Base-by-base conservation (phyloP, 306 rosid species). In the Castanospermum australe region DNA sequence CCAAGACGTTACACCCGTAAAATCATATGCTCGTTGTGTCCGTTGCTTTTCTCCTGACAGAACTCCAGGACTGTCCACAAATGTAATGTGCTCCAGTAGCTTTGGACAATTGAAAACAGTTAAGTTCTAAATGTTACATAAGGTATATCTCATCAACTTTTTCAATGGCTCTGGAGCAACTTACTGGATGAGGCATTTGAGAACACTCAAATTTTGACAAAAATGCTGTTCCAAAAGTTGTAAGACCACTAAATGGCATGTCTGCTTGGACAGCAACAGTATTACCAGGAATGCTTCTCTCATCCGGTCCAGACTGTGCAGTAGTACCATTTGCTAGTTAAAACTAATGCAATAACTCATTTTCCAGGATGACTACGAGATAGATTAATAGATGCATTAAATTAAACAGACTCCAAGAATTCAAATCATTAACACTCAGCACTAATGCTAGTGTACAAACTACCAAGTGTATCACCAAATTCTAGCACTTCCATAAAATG, bases 21-120 rank as follows among this genome's bases (percentile, higher is more conserved):
- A 94, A 71, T 94, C 92, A 56, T 94, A 94, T 12, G 97, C 96
- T 33, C 98, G 85, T 68, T 94, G 97, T 0, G 97, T 90, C 50
- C 98, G 88, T 86, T 94, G 98, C 89, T 94, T 94, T 79, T 94
- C 98, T 54, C 98, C 98, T 15, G 98, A 92, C 70, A 94, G 68
- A 85, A 94, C 98, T 66, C 98, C 98, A 54, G 98, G 98, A 67
- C 91, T 94, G 84, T 94, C 98, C 82, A 94, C 97, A 82, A 94
- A 92, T 22, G 97, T 92, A 66, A 94, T 86, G 79, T 94, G 91
- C 82, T 94, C 96, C 76, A 94, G 86, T 67, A 94, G 89, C 98
- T 93, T 75, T 50, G 60, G 59, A 66, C 28, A 68, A 71, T 25
- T 1, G 33, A 55, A 79, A 74, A 18, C 6, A 18, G 14, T 48